Base-by-base conservation (phyloP, 106 monocot species). In the Narthecium ossifragum region DNA sequence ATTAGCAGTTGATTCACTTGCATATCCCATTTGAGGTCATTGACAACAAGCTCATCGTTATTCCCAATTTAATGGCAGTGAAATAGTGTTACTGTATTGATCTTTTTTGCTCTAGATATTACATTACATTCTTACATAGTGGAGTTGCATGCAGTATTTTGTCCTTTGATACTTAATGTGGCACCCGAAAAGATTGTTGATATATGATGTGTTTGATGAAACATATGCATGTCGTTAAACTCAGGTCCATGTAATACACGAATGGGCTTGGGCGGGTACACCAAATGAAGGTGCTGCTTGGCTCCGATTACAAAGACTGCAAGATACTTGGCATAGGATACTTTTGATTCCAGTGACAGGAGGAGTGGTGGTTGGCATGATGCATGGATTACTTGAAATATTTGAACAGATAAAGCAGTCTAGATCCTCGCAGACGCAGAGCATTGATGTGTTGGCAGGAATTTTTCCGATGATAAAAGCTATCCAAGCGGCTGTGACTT, bases 191-290 rank as follows among this genome's bases (percentile, higher is more conserved):
- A 10, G 10, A 6, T 36, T 10, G 5, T 5, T 36, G 10, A 36
- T 10, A 36, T 36, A 5, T 6, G 5, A 36, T 10, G 7, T 6
- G 5, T 36, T 36, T 36, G 36, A 5, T 36, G 36, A 36, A 36
- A 36, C 6, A 50, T n/a, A n/a, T n/a, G n/a, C 2, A 26, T 43
- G 5, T 60, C 51, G 8, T 51, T 36, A n/a, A n/a, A n/a, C 15
- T 14, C 64, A 91, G 98, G 98, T 99, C 34, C 85, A 91, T 62
- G 66, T 99, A 53, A 99, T 99, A 71, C 98, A 99, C 73, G 88
- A 99, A 77, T 91, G 91, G 98, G 98, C 98, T 13, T 99, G 98
- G 98, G 98, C 98, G 40, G 98, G 98, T 52, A 99, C 98, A 13
- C 98, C 98, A 33, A 91, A 88, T 37, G 98, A 99, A 64, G 98